Base-by-base conservation (phyloP, 1,284 basidiomycete genomes). In the Mycena sp. region DNA sequence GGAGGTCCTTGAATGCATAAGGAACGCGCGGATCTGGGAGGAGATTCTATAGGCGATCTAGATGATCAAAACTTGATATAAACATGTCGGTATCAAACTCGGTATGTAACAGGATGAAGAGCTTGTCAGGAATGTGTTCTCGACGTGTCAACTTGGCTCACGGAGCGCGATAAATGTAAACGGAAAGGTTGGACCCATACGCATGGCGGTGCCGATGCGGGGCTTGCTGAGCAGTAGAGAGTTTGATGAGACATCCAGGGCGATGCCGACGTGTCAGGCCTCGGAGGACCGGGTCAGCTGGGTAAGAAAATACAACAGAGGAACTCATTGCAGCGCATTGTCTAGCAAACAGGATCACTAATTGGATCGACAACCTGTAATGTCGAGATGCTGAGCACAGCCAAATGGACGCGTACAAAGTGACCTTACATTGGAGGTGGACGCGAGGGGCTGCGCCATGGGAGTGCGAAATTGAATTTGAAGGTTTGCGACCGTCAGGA, bases 1-100 rank as follows among this genome's bases (percentile, higher is more conserved):
- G 9, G 55, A 38, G 55, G 55, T 55, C 52, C 16, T 55, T 55
- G 52, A 55, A 55, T 55, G 52, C 52, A 38, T 57, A 57, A 57
- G n/a, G 55, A 57, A 57, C n/a, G 55, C 55, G 55, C 55, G 55
- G 55, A 57, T 57, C 55, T 57, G 55, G n/a, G 55, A 57, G 55
- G 55, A 57, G 55, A 57, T 57, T 57, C 16, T 38, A 34, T 57
- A 57, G 55, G 55, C 55, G 55, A 57, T 57, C 55, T 57, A 57
- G 16, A 57, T 57, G 55, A 57, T 38, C 55, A 57, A 57, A 57
- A 57, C 34, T 57, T 20, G n/a, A 38, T 38, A 57, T 18, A 57
- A 57, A 57, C 20, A 11, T 57, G 34, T 57, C 55, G 55, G 55
- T 57, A 57, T 57, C 55, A 57, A 57, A 57, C 16, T 57, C 55